Base-by-base conservation (phyloP, 257 asterid species). In the Ajuga chamaepitys region DNA sequence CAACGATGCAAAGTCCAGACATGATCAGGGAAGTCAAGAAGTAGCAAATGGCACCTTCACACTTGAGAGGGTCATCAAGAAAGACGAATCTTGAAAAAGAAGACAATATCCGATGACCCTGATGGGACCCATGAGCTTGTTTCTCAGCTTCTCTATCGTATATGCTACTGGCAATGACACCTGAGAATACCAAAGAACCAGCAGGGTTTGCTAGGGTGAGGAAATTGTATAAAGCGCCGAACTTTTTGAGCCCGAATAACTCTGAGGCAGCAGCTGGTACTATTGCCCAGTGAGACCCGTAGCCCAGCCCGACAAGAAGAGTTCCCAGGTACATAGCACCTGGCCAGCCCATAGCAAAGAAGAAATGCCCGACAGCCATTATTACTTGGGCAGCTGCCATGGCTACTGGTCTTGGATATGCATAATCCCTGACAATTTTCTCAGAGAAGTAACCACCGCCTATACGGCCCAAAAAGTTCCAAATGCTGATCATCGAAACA, bases 221-320 rank as follows among this genome's bases (percentile, higher is more conserved):
- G 59, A 87, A 89, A 80, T 85, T 89, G 70, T 89, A 89, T 51
- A 89, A 24, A 11, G 86, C 79, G 3, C 95, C 95, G 40, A 90
- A 90, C 56, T 87, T 90, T 75, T 88, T 87, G 68, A 90, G 41
- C 59, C 95, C 97, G 35, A 90, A 90, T 64, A 90, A 61, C 77
- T 90, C 97, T 0, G 97, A 90, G 28, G 91, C 88, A 24, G 97
- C 78, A 53, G 97, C 95, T 0, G 95, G 97, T 37, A 87, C 92
- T 12, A 90, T 87, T 0, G 95, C 95, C 95, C 95, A 87, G 72
- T 90, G 95, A 16, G 97, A 83, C 37, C 95, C 95, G 37, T 90
- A 90, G n/a, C 95, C 97, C n/a, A 90, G 88, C 66, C 97, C 97
- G 0, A 87, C 95, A 24, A 90, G 81, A 62, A 90, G 92, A 21